Conservation (phyloP, 768 basidiomycete species). For the Phylloporus sp. region DNA sequence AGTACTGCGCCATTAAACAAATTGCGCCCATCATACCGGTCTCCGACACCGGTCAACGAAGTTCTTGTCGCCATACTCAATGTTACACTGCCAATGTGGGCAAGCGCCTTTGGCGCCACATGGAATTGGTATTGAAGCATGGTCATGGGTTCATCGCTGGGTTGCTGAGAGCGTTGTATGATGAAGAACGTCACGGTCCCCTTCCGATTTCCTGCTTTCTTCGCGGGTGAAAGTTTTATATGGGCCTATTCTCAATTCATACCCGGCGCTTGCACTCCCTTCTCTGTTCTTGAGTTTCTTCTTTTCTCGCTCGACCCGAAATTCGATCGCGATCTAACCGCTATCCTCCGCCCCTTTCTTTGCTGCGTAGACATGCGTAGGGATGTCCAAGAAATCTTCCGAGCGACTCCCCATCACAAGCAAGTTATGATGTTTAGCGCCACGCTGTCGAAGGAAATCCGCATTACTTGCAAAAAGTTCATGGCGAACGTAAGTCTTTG, state of each 20-base stretch:
- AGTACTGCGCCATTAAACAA: constrained; percentile 41
- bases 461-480: constrained; percentile 98
- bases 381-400: constrained; percentile 99
- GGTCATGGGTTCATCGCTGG: constrained; percentile 33
- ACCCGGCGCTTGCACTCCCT: constrained; percentile 12
- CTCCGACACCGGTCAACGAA: constrained; percentile 26
- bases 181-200: constrained; percentile 34
- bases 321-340: constrained; percentile 58
- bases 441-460: constrained; percentile 93
- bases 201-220: constrained; percentile 33
- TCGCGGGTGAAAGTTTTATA: constrained; percentile 20
- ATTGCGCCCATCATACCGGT: constrained; percentile 41
- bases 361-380: constrained; percentile 92
- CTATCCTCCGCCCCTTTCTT: constrained; percentile 52
- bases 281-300: constrained; percentile 42
- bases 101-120: constrained; percentile 36
- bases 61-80: constrained; percentile 37
- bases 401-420: constrained; percentile 97
- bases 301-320: constrained; percentile 46
- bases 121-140: constrained; percentile 36
- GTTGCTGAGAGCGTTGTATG: constrained; percentile 33
- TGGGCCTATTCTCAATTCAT: constrained; percentile 11
- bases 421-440: constrained; percentile 99
- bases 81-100: constrained; percentile 37
- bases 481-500: constrained; percentile 84